Evolutionary conservation across 805 yeast species (phyloP).

Genomic region (Nakazawaea molendinolei): DNA sequence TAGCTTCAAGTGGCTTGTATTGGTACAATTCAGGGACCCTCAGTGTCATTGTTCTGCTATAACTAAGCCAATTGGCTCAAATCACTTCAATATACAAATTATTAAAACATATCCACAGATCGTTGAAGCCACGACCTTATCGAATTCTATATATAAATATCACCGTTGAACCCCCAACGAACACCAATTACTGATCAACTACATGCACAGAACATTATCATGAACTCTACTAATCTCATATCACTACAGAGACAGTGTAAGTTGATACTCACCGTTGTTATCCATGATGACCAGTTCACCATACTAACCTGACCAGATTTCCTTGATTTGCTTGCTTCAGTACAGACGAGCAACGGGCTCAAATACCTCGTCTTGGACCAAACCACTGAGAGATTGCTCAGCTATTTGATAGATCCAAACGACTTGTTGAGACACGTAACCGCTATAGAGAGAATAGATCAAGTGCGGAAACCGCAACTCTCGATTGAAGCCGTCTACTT

Average conservation of each 20-base stretch:
- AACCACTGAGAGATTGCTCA: conserved; percentile 40
- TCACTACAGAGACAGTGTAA: conserved; percentile 7
- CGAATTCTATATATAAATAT: no score
- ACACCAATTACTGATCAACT: no score
- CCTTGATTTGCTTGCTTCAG: conserved; percentile 29
- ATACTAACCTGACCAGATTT: conserved; percentile 15
- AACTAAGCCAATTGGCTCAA: no score
- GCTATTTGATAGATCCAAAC: conserved; percentile 39
- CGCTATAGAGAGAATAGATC: conserved; percentile 60
- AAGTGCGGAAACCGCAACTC: conserved; percentile 50
- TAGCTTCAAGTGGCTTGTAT: no score
- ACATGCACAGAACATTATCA: no score
- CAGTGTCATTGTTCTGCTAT: no score
- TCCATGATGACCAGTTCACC: background rate
- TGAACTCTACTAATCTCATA: conserved; percentile 9
- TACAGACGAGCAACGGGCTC: conserved; percentile 37
- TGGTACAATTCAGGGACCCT: no score
- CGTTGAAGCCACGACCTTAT: no score
- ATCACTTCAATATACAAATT: no score
- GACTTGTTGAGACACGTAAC: conserved; percentile 49
- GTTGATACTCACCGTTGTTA: background rate
- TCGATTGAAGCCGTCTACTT: conserved; percentile 78
- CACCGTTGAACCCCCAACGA: no score
- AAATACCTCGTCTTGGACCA: conserved; percentile 54
- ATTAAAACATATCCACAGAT: no score